Base-by-base conservation (phyloP, 140 eudicot species). In the Oenanthe javanica region DNA sequence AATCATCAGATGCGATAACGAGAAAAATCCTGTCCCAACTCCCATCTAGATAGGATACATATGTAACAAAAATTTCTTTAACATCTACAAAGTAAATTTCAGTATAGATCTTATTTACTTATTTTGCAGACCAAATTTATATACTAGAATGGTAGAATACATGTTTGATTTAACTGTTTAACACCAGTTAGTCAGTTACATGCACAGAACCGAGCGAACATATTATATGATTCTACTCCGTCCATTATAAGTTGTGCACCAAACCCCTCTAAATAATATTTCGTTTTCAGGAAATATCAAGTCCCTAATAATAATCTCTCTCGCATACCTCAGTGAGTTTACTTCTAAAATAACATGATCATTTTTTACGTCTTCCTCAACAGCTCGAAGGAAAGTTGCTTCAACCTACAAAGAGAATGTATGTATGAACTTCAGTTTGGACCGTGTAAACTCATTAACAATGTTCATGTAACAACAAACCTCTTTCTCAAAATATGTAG, bases 291-390 rank as follows among this genome's bases (percentile, higher is more conserved):
- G 6, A 64, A 15, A 49, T 80, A 73, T 23, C 6, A 63, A 19
- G 46, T 19, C 27, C 40, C 13, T 10, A 45, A 48, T 14, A 38
- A 42, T 40, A 38, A 13, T 4, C 54, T 51, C 4, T 12, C 78
- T 11, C 76, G 52, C 84, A 79, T 90, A 90, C 88, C 98, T 81
- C 67, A 94, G 86, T 1, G 97, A 89, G 82, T 94, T 94, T 77
- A 94, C 96, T 90, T 94, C 98, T 72, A 94, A 82, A 38, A 94
- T 88, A n/a, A 92, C 81, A 86, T 90, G 85, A 70, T 94, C 97
- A 47, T 87, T 94, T 77, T 88, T 88, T n/a, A 90, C 84, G 72
- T 92, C 84, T 82, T 92, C 97, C 16, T 92, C 78, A 72, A 92
- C 96, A 67, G 92, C 98, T 83, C 98, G 86, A 16, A 87, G 83